These are phyloP conservation scores for Gautieria morchelliformis DNA, from an alignment of 768 basidiomycete species.

Conservation along the genomic window DNA sequence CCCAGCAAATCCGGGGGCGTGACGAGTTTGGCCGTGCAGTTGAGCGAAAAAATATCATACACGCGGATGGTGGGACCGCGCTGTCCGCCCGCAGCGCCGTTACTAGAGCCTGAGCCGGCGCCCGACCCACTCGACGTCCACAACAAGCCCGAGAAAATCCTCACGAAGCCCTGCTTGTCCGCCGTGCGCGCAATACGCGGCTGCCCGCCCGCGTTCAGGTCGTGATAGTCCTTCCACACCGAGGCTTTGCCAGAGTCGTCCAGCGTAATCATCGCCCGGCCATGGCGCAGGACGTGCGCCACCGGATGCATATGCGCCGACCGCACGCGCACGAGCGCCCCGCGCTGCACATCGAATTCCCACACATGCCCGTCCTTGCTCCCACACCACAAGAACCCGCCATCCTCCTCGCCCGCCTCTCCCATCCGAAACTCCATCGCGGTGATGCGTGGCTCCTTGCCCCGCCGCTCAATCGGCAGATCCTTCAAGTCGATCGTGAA, in stretches of 20 bases:
- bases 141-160: constrained; percentile 61
- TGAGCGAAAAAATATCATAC: constrained; percentile 44
- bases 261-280: constrained; percentile 61
- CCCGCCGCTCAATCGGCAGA: constrained; percentile 33
- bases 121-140: constrained; percentile 71
- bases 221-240: constrained; percentile 36
- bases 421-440: constrained; percentile 65
- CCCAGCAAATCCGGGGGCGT: constrained; percentile 63
- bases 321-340: constrained; percentile 46
- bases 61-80: constrained; percentile 69
- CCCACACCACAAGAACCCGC: constrained; percentile 72
- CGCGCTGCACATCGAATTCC: constrained; percentile 68
- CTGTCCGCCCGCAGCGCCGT: constrained; percentile 18
- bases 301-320: constrained; percentile 58
- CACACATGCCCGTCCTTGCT: constrained; percentile 84
- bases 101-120: constrained; percentile 21
- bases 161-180: constrained; percentile 77
- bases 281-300: constrained; percentile 65
- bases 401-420: constrained; percentile 36
- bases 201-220: constrained; percentile 30
- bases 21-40: constrained; percentile 22
- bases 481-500: constrained; percentile 53
- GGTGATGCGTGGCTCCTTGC: constrained; percentile 63
- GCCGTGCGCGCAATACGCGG: constrained; percentile 58
- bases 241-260: constrained; percentile 82